Base-by-base conservation (phyloP, 306 rosid species). In the Macrotyloma uniflorum region DNA sequence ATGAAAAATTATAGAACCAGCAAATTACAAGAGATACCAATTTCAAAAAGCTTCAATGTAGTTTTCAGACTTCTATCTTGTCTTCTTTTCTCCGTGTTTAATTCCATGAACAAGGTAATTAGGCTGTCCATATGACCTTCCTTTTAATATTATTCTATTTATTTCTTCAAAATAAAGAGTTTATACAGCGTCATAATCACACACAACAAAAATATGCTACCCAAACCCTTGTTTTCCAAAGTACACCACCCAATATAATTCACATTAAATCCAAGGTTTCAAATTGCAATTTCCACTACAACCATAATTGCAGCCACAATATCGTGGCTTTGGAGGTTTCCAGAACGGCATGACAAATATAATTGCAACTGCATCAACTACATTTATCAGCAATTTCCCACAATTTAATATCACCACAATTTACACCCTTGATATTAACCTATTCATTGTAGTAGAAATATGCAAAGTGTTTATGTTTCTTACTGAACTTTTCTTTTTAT, bases 11-110 rank as follows among this genome's bases (percentile, higher is more conserved):
- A 59, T 59, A 23, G 59, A 10, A 66, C 80, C 72, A 46, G 4
- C 18, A 84, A 75, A 54, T 33, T 54, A 54, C 43, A 7, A 32
- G 53, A 67, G 22, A 16, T n/a, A 18, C 38, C 28, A 49, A 47
- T 50, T 62, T 72, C 58, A 42, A 38, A 79, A 74, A 59, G 62
- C 70, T 67, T 43, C 35, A 67, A 46, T 12, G 24, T 10, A 73
- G 19, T 19, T 33, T 71, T 61, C 24, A 42, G 24, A 53, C 18
- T 53, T 70, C 58, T 40, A 26, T 16, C 16, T 32, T 51, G 16
- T 51, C 30, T 32, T 15, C 64, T 59, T 32, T 73, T 40, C 18
- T 33, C 36, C 47, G 38, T 33, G 14, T 36, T 38, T 62, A 12
- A n/a, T 36, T n/a, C 46, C 38, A 18, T 61, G 54, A 46, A 81